Evolutionary conservation across 495 filamentous ascomycete genomes (phyloP).

Genomic region (Penicillium maclennaniae): DNA sequence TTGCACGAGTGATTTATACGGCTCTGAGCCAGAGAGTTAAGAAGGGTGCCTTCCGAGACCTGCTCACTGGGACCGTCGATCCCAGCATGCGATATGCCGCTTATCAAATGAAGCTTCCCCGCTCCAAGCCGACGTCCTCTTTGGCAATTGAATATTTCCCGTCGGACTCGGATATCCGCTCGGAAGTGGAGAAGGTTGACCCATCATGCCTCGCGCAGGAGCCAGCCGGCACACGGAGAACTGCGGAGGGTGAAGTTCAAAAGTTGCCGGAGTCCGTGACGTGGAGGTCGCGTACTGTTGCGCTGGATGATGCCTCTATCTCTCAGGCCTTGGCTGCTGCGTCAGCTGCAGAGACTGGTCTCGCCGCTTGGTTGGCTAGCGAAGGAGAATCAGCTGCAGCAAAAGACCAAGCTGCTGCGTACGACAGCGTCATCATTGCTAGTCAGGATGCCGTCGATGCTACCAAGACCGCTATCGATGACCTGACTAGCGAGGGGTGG

Average conservation of each 20-base stretch:
- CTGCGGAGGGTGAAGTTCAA: slow-evolving; percentile 46
- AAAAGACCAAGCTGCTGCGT: slow-evolving; percentile 69
- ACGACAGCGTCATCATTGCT: slow-evolving; percentile 83
- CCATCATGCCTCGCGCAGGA: slow-evolving; percentile 63
- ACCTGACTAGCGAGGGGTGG: slow-evolving; percentile 73
- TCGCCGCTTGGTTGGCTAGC: slow-evolving; percentile 41
- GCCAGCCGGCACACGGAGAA: slow-evolving; percentile 53
- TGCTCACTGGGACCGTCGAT: slow-evolving; percentile 80
- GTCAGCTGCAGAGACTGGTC: slow-evolving; percentile 49
- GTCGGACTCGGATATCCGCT: slow-evolving; percentile 56
- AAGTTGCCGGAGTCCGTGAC: slow-evolving; percentile 70
- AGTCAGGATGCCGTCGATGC: slow-evolving; percentile 94
- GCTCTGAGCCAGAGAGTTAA: slow-evolving; percentile 59
- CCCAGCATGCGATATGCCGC: slow-evolving; percentile 92
- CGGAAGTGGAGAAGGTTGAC: slow-evolving; percentile 67
- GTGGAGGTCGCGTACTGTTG: slow-evolving; percentile 85
- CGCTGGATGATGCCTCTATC: slow-evolving; percentile 91
- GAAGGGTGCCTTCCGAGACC: slow-evolving; percentile 77
- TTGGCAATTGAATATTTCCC: slow-evolving; percentile 76
- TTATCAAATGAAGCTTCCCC: slow-evolving; percentile 80
- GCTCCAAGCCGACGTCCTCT: slow-evolving; percentile 72
- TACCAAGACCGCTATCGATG: slow-evolving; percentile 88
- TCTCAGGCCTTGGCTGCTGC: slow-evolving; percentile 64
- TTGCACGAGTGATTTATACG: slow-evolving; percentile 77
- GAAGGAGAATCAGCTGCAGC: slow-evolving; percentile 37